A percentile compares a stretch with the other conserved stretches of the same genome.
phyloP scores from a whole-genome alignment of 495 filamentous ascomycete genomes.

The Tetracladium marchalianum region DNA sequence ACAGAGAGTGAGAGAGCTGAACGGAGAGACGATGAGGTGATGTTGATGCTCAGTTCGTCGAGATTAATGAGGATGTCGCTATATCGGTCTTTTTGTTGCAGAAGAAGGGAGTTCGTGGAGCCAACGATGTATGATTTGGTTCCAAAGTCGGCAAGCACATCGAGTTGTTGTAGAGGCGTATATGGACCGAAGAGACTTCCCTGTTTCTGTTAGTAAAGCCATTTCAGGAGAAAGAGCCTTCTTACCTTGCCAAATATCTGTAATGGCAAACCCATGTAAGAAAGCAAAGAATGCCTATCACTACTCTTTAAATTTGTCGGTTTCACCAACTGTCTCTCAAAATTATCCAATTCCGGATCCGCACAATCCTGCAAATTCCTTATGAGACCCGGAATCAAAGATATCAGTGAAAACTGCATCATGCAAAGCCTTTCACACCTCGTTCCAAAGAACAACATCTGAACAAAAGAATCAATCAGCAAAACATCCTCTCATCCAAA shows the following conservation, averaged over 20 bases:
- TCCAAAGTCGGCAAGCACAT: conserved; percentile 84
- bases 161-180: conserved; percentile 90
- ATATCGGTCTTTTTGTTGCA: conserved; percentile 95
- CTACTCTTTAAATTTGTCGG: conserved; percentile 86
- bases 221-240: not conserved
- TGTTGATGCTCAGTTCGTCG: conserved; percentile 78
- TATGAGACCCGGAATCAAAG: conserved; percentile 84
- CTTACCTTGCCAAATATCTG: conserved; percentile 89
- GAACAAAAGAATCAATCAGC: conserved; percentile 4
- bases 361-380: conserved; percentile 82
- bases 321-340: conserved; percentile 62
- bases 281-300: conserved; percentile 77
- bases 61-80: conserved; percentile 96
- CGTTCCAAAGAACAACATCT: conserved; percentile 99
- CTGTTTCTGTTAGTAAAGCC: conserved; percentile 26
- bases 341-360: conserved; percentile 78
- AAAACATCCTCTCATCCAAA: not conserved
- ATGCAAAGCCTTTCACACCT: conserved; percentile 92
- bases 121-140: conserved; percentile 97
- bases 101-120: conserved; percentile 85
- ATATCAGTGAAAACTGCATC: conserved; percentile 94
- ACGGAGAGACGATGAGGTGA: conserved; percentile 70
- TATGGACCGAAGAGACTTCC: conserved; percentile 95
- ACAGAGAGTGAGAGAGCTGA: conserved; percentile 69
- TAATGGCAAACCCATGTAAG: conserved; percentile 89